Percentiles rank a stretch among this genome's conserved stretches.
phyloP scores from a whole-genome alignment of 805 yeast species.

The Candida koratica region DNA sequence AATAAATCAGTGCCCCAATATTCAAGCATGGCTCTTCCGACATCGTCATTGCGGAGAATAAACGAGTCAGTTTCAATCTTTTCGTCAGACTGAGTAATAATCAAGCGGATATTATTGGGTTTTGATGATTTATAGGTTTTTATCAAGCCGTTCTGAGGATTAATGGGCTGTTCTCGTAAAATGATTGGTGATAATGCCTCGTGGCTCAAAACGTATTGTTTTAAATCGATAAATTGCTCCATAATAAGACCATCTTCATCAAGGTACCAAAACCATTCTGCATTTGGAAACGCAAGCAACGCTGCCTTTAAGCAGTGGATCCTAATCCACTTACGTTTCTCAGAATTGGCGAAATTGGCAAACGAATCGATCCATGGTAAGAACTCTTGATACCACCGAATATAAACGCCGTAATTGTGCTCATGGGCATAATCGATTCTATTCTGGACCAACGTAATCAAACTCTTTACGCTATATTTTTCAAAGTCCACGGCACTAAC shows the following conservation, averaged over 20 bases:
- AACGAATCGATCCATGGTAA: conserved; percentile 49
- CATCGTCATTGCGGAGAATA: conserved; percentile 60
- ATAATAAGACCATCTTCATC: conserved; percentile 76
- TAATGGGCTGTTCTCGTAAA: conserved; percentile 66
- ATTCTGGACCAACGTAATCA: conserved; percentile 73
- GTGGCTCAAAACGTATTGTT: conserved; percentile 55
- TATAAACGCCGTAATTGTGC: conserved; percentile 77
- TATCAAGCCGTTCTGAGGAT: conserved; percentile 63
- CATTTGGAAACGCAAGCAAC: conserved; percentile 86
- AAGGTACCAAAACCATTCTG: conserved; percentile 87
- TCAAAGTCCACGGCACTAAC: conserved; percentile 81
- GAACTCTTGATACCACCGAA: conserved; percentile 84
- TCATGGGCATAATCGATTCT: conserved; percentile 83
- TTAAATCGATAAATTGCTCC: conserved; percentile 61
- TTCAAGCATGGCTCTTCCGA: conserved; percentile 70
- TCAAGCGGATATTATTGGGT: conserved; percentile 52
- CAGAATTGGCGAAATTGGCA: conserved; percentile 37
- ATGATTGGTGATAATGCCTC: conserved; percentile 60
- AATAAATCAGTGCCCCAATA: conserved; percentile 73
- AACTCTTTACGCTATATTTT: conserved; percentile 52
- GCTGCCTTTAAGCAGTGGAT: conserved; percentile 73
- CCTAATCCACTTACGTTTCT: conserved; percentile 60
- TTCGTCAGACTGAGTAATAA: conserved; percentile 65
- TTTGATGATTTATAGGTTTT: conserved; percentile 62
- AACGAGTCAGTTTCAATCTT: conserved; percentile 69